phyloP scores from a whole-genome alignment of 176 grass and related monocot species.

The Rhynchospora breviuscula region DNA sequence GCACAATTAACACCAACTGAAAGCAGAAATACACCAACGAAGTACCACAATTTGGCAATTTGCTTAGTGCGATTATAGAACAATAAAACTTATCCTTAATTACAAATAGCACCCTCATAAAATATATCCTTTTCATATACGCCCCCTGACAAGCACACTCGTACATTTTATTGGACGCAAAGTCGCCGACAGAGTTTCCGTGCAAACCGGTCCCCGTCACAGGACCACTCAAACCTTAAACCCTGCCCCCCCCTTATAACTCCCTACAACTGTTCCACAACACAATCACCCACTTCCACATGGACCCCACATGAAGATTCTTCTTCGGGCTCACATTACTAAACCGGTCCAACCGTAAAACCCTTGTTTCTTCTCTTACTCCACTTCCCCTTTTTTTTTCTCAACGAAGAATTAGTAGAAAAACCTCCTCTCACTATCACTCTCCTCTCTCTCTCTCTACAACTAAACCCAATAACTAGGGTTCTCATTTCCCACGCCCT shows the following conservation, averaged over 20 bases:
- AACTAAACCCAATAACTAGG: conserved; percentile 15
- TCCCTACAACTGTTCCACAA: background rate
- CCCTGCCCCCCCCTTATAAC: background rate
- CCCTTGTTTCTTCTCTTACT: background rate
- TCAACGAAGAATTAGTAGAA: background rate
- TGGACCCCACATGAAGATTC: background rate
- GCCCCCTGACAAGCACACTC: no score
- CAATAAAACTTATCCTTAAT: no score
- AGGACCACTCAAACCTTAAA: background rate
- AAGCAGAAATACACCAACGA: no score
- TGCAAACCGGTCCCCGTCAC: background rate
- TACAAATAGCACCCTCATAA: no score
- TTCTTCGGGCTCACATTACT: background rate
- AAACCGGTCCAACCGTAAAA: background rate
- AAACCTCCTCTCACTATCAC: background rate
- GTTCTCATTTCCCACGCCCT: background rate
- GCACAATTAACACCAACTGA: no score
- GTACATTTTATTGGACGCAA: no score
- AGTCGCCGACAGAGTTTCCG: background rate
- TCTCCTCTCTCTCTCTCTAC: background rate
- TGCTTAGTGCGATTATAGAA: no score
- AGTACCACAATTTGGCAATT: no score
- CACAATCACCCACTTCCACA: background rate
- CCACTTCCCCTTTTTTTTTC: background rate
- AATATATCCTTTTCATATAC: no score